Percentiles rank a stretch among this genome's conserved stretches.
These are phyloP conservation scores for Phoma sp. DNA, from an alignment of 2,329 filamentous ascomycete species.

Conservation along the genomic window DNA sequence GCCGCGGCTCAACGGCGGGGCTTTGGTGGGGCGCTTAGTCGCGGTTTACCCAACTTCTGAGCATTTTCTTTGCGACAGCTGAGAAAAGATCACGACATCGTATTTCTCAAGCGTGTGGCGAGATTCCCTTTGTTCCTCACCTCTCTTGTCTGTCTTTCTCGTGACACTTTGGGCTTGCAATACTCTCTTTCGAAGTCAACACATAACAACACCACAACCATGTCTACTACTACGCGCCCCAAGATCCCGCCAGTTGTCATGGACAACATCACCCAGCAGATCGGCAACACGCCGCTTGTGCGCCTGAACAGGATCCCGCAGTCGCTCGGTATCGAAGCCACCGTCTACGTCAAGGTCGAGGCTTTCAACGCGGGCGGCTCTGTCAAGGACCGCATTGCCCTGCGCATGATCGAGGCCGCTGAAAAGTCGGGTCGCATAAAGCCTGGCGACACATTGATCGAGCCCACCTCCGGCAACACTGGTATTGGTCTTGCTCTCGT, in stretches of 20 bases:
- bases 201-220: constrained; percentile 31
- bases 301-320: constrained; percentile 92
- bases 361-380: constrained; percentile 93
- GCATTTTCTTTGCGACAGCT: constrained; percentile 21
- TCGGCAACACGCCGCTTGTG: constrained; percentile 95
- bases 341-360: constrained; percentile 90
- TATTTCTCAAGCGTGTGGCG: constrained; percentile 12
- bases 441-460: constrained; percentile 95
- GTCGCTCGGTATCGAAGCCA: constrained; percentile 85
- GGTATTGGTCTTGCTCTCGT: constrained; percentile 95
- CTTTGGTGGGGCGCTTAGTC: constrained; percentile 13
- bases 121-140: constrained; percentile 6
- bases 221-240: constrained; percentile 59
- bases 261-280: constrained; percentile 80
- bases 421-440: constrained; percentile 92
- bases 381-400: constrained; percentile 92
- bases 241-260: constrained; percentile 64
- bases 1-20: constrained; percentile 18
- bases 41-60: constrained; percentile 17
- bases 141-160: not conserved
- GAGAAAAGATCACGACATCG: constrained; percentile 18
- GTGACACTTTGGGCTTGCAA: not conserved
- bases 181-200: not conserved
- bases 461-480: constrained; percentile 98
- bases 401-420: constrained; percentile 97